These are phyloP conservation scores for Penicillium janthinellum DNA, from an alignment of 2,329 filamentous ascomycete genomes.

Conservation along the genomic window DNA sequence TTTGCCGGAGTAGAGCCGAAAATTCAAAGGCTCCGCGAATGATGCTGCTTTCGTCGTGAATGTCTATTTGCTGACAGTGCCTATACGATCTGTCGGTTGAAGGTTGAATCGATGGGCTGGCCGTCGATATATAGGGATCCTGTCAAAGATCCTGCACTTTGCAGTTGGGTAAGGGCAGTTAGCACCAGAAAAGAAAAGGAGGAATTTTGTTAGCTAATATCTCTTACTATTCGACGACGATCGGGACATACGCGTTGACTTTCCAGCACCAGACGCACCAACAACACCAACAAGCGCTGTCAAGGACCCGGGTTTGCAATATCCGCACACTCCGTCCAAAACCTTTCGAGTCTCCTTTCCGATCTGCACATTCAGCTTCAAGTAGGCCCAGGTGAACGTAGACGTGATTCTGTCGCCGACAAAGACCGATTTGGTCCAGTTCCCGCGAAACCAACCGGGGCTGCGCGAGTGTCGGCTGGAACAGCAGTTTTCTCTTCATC, in stretches of 20 bases:
- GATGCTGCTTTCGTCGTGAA: conserved; percentile 66
- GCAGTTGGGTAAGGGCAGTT: conserved; percentile 70
- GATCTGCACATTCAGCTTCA: conserved; percentile 68
- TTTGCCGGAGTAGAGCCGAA: conserved; percentile 62
- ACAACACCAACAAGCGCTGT: conserved; percentile 80
- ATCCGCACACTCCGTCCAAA: conserved; percentile 68
- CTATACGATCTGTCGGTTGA: conserved; percentile 64
- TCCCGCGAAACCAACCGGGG: conserved; percentile 22
- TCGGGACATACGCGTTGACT: conserved; percentile 45
- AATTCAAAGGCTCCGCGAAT: conserved; percentile 67
- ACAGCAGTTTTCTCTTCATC: conserved; percentile 35
- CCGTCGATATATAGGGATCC: conserved; percentile 68
- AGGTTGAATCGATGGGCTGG: conserved; percentile 56
- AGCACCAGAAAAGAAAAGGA: conserved; percentile 50
- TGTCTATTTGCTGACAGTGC: conserved; percentile 68
- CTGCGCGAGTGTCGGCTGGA: conserved; percentile 20
- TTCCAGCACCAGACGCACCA: conserved; percentile 75
- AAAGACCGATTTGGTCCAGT: conserved; percentile 38
- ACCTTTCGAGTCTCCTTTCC: conserved; percentile 59
- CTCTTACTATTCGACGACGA: conserved; percentile 3
- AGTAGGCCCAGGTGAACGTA: conserved; percentile 67
- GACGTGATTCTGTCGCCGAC: conserved; percentile 52
- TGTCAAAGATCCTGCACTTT: conserved; percentile 60
- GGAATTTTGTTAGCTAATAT: conserved; percentile 41
- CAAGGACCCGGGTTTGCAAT: conserved; percentile 73